phyloP scores from a whole-genome alignment of 1,139 yeast genomes.

The Yamadazyma mexicana region DNA sequence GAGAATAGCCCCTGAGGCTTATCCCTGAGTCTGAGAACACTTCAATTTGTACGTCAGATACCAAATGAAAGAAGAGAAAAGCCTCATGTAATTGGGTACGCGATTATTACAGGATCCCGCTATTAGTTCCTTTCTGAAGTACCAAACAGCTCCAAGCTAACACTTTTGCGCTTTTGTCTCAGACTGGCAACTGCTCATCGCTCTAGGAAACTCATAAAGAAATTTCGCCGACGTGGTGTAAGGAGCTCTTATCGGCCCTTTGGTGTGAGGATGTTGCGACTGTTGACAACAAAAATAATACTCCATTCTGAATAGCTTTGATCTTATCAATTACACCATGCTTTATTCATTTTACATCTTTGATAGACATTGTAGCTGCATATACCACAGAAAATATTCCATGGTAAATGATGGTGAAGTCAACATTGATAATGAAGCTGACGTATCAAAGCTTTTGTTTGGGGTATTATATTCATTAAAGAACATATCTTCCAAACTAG shows the following conservation, averaged over 20 bases:
- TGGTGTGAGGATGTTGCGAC: slow-evolving; percentile 1
- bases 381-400: slow-evolving; percentile 65
- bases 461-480: slow-evolving; percentile 85
- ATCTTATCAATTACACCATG: too few species aligned
- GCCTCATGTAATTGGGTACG: too few species aligned
- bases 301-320: background rate
- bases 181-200: too few species aligned
- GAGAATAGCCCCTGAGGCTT: too few species aligned
- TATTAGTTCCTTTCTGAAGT: too few species aligned
- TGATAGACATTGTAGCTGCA: slow-evolving; percentile 85
- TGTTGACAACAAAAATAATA: background rate
- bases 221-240: background rate
- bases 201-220: too few species aligned
- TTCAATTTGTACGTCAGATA: too few species aligned
- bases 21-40: too few species aligned
- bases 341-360: slow-evolving; percentile 79
- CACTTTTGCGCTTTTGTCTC: too few species aligned
- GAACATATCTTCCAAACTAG: slow-evolving; percentile 67
- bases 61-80: too few species aligned
- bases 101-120: too few species aligned
- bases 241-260: background rate
- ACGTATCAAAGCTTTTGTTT: slow-evolving; percentile 74
- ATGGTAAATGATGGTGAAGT: slow-evolving; percentile 37
- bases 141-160: too few species aligned
- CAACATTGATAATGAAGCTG: slow-evolving; percentile 59